Evolutionary conservation across 2,329 filamentous ascomycete species (phyloP).

Genomic region (Scedosporium apiospermum): DNA sequence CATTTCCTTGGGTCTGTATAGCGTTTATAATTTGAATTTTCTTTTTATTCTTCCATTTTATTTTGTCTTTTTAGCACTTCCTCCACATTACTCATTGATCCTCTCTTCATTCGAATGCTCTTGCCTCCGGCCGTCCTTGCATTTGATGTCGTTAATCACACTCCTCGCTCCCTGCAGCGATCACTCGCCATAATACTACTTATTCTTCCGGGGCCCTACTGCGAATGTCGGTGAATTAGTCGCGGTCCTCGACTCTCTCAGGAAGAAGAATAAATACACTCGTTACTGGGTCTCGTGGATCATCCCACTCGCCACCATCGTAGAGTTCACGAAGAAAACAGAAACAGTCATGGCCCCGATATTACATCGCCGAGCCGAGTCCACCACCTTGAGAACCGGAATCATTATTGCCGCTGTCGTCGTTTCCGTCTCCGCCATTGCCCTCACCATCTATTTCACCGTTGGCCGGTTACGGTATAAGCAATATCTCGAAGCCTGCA

Average conservation of each 20-base stretch:
- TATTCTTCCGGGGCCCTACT: neutral
- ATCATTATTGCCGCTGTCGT: conserved; percentile 15
- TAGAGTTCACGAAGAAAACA: no score
- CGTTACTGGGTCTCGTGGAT: no score
- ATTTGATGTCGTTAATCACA: no score
- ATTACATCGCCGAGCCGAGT: neutral
- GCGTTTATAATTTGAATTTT: neutral
- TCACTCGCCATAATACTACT: neutral
- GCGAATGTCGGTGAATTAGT: neutral
- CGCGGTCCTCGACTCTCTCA: no score
- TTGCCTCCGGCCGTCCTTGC: neutral
- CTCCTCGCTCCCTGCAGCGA: neutral
- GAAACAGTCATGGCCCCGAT: neutral
- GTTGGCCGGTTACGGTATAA: conserved; percentile 14
- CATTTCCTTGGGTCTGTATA: neutral
- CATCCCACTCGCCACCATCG: no score
- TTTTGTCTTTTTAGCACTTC: neutral
- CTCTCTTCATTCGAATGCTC: neutral
- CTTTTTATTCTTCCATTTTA: neutral
- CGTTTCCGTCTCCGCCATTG: conserved; percentile 14
- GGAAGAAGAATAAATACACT: no score
- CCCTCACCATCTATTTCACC: conserved; percentile 13
- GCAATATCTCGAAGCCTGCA: conserved; percentile 15
- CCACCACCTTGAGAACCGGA: neutral
- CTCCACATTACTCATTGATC: no score